Percentiles rank a stretch among this genome's conserved stretches.
phyloP scores from a whole-genome alignment of 192 early-diverging fungal genomes.

The Haplosporangium gracile region DNA sequence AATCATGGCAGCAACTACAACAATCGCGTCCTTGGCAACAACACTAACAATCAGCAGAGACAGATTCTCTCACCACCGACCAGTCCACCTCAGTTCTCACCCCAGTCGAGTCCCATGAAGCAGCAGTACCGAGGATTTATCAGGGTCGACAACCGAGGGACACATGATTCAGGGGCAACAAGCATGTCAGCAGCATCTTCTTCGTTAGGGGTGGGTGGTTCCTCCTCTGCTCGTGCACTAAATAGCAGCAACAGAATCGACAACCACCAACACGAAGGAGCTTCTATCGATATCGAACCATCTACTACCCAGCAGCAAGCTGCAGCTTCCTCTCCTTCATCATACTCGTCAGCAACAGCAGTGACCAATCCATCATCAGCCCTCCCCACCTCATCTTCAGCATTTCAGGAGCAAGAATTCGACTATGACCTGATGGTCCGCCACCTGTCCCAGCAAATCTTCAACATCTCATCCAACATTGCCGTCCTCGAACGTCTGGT shows the following conservation, averaged over 20 bases:
- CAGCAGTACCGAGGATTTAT: constrained; percentile 24
- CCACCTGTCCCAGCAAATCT: constrained; percentile 51
- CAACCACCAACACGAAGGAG: not conserved
- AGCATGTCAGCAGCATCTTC: not conserved
- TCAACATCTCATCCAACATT: constrained; percentile 54
- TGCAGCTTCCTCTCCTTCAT: not conserved
- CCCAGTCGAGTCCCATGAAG: constrained; percentile 8
- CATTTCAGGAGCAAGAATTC: constrained; percentile 35
- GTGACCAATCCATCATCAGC: not conserved
- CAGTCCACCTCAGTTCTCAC: constrained; percentile 25
- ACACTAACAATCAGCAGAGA: constrained; percentile 3
- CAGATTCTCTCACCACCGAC: constrained; percentile 37
- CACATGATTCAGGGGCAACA: constrained; percentile 28
- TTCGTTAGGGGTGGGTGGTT: not conserved
- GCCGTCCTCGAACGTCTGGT: constrained; percentile 45
- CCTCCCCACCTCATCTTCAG: not conserved
- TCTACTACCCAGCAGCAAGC: not conserved
- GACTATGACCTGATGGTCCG: constrained; percentile 55
- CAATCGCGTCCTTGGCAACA: constrained; percentile 21
- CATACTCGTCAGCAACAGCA: not conserved
- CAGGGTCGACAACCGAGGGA: constrained; percentile 18
- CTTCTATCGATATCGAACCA: not conserved
- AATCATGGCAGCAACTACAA: not conserved
- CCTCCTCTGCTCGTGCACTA: not conserved
- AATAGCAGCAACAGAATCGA: not conserved